These are phyloP conservation scores for Cystobasidium onofrii DNA, from an alignment of 768 basidiomycete genomes.

Conservation along the genomic window DNA sequence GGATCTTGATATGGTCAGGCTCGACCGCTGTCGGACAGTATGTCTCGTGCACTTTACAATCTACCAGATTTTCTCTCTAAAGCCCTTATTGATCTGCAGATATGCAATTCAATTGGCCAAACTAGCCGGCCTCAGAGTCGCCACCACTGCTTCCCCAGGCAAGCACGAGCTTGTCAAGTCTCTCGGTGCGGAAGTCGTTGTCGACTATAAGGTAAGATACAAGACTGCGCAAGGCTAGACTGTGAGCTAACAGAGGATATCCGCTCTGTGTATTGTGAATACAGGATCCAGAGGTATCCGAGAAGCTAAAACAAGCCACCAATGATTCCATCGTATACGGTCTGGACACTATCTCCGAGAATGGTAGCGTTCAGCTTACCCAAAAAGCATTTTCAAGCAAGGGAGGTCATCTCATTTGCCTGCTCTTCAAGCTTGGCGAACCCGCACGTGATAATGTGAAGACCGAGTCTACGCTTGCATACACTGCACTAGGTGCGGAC, in stretches of 20 bases:
- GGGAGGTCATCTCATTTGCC: slow-evolving; percentile 1
- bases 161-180: slow-evolving; percentile 49
- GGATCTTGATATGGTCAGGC: slow-evolving; percentile 32
- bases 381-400: not conserved
- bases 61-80: too few relatives aligned
- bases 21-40: slow-evolving; percentile 27
- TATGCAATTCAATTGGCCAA: slow-evolving; percentile 49
- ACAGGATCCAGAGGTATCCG: slow-evolving; percentile 13
- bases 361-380: not conserved
- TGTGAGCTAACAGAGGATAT: too few relatives aligned
- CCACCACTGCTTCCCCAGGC: slow-evolving; percentile 37
- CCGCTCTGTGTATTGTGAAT: too few relatives aligned
- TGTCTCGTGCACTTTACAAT: too few relatives aligned
- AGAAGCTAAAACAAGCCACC: slow-evolving; percentile 15
- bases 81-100: too few relatives aligned
- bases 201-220: slow-evolving; percentile 53
- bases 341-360: slow-evolving; percentile 7
- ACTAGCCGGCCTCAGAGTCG: slow-evolving; percentile 49
- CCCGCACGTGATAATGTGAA: slow-evolving; percentile 9
- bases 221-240: too few relatives aligned
- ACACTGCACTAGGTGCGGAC: slow-evolving; percentile 1
- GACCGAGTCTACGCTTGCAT: slow-evolving; percentile 4
- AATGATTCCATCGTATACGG: slow-evolving; percentile 9
- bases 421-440: not conserved
- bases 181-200: slow-evolving; percentile 60